Evolutionary conservation across 441 rosid genomes (phyloP).

Genomic region (Lepidium campestre): DNA sequence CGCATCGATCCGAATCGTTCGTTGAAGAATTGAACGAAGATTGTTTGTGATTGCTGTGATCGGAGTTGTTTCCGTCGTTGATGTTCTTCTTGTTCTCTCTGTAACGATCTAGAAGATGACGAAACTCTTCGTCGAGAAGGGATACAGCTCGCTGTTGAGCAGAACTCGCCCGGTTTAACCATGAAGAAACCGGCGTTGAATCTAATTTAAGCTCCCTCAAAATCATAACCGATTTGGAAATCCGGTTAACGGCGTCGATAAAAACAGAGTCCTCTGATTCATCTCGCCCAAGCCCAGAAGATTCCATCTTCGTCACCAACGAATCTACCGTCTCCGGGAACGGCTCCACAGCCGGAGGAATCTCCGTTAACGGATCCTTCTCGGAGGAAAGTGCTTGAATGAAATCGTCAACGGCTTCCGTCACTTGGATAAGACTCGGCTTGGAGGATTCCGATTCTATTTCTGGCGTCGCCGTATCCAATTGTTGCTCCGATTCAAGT

Average conservation of each 20-base stretch:
- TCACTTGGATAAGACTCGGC: constrained; percentile 10
- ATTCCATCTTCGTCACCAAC: constrained; percentile 33
- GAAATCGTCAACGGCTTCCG: constrained; percentile 47
- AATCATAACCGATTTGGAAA: constrained; percentile 34
- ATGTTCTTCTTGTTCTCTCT: constrained; percentile 8
- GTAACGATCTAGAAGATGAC: constrained; percentile 30
- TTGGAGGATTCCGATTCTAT: not conserved
- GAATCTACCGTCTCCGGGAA: constrained; percentile 41
- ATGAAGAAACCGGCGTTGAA: constrained; percentile 21
- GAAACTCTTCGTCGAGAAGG: constrained; percentile 41
- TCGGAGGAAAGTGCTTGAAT: constrained; percentile 21
- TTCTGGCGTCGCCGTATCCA: not conserved
- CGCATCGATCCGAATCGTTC: constrained; percentile 24
- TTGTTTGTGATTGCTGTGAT: not conserved
- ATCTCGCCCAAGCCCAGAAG: constrained; percentile 33
- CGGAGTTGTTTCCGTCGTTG: not conserved
- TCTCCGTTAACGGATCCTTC: constrained; percentile 15
- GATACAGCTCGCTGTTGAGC: constrained; percentile 35
- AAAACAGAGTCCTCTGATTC: constrained; percentile 38
- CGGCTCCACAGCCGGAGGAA: constrained; percentile 38
- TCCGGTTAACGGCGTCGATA: constrained; percentile 34
- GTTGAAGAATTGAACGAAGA: constrained; percentile 2
- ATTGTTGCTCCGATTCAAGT: constrained; percentile 4
- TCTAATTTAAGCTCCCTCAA: constrained; percentile 28
- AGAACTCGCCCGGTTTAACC: constrained; percentile 38